Percentiles rank a stretch among this genome's conserved stretches.
phyloP scores from a whole-genome alignment of 2,329 filamentous ascomycete genomes.

The Xylariaceae sp. region DNA sequence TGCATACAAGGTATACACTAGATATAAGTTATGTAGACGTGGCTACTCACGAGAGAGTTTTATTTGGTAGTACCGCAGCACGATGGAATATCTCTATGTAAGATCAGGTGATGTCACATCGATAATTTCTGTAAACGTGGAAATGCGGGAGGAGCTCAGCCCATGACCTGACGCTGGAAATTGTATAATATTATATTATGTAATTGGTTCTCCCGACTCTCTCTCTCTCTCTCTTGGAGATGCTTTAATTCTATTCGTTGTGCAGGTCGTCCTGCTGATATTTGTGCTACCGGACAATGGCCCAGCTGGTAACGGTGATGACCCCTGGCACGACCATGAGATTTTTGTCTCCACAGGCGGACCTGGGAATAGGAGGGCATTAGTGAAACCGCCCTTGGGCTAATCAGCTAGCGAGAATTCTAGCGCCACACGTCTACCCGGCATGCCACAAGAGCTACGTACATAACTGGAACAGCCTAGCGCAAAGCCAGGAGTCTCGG shows the following conservation, averaged over 20 bases:
- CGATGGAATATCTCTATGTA: no score
- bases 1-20: no score
- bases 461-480: neutral
- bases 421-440: slow-evolving; percentile 14
- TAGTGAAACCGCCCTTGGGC: no score
- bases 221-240: neutral
- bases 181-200: no score
- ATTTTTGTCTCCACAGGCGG: neutral
- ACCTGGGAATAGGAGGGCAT: neutral
- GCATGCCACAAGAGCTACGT: slow-evolving; percentile 8
- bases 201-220: no score
- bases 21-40: no score
- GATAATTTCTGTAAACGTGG: no score
- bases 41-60: no score
- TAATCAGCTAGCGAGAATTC: slow-evolving; percentile 6
- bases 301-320: neutral
- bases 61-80: no score
- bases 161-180: no score
- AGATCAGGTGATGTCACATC: no score
- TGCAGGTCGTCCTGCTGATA: neutral
- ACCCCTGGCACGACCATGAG: neutral
- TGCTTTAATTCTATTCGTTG: neutral
- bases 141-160: no score
- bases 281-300: neutral
- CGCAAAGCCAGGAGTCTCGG: slow-evolving; percentile 19